phyloP scores from a whole-genome alignment of 305 asterid species.

The Rubia balearica region DNA sequence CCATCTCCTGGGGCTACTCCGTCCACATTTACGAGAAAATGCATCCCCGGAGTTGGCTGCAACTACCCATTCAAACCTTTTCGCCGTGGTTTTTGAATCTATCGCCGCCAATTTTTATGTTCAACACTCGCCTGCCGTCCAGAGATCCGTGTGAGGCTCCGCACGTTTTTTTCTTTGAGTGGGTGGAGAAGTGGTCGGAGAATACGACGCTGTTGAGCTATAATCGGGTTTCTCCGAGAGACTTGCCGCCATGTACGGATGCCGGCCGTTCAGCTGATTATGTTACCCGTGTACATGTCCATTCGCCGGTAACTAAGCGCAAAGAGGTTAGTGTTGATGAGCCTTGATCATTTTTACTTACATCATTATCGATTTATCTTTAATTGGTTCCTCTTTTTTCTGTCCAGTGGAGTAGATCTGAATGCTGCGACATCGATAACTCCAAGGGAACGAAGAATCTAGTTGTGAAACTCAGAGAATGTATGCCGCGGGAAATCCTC shows the following conservation, averaged over 20 bases:
- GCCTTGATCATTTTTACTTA: too few species aligned
- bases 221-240: not conserved
- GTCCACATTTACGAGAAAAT: constrained; percentile 34
- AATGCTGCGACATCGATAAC: constrained; percentile 54
- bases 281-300: not conserved
- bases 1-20: constrained; percentile 51
- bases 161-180: constrained; percentile 40
- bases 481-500: constrained; percentile 42
- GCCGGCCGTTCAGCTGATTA: not conserved
- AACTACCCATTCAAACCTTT: constrained; percentile 38
- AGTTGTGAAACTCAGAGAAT: constrained; percentile 44
- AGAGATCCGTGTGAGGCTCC: constrained; percentile 48
- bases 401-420: constrained; percentile 51
- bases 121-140: constrained; percentile 38
- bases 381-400: not conserved
- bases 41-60: constrained; percentile 36
- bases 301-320: constrained; percentile 4
- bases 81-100: constrained; percentile 21
- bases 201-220: not conserved
- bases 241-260: constrained; percentile 5
- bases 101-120: constrained; percentile 45
- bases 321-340: not conserved
- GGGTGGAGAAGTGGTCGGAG: constrained; percentile 2
- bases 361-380: too few species aligned
- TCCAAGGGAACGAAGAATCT: constrained; percentile 28